Conservation (phyloP, 441 rosid genomes). For the Capsella rubella region DNA sequence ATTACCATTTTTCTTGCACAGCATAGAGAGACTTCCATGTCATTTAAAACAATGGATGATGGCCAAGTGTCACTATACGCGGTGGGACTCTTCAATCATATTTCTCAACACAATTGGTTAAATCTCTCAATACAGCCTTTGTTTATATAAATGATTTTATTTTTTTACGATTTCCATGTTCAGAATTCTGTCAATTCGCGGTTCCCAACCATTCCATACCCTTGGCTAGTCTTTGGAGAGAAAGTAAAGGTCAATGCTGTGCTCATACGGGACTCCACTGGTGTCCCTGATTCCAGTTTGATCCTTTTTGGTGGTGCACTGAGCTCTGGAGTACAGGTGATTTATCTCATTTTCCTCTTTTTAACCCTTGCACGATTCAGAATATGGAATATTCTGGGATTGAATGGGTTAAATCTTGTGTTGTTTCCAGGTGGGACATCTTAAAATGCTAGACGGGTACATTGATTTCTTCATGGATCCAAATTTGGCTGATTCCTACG, state of each 20-base stretch:
- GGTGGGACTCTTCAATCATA: conserved; percentile 53
- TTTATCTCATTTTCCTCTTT: conserved; percentile 14
- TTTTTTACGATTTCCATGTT: conserved; percentile 32
- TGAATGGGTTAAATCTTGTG: conserved; percentile 26
- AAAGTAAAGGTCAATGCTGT: conserved; percentile 94
- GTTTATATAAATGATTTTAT: background rate
- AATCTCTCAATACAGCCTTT: conserved; percentile 1
- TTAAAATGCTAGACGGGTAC: conserved; percentile 94
- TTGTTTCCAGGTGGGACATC: conserved; percentile 78
- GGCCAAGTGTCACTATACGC: conserved; percentile 92
- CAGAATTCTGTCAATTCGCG: conserved; percentile 99
- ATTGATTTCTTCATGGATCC: conserved; percentile 96
- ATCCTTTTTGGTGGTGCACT: conserved; percentile 91
- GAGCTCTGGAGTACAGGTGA: conserved; percentile 77
- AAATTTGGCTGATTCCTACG: conserved; percentile 83
- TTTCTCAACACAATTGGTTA: conserved; percentile 5
- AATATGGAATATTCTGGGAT: conserved; percentile 15
- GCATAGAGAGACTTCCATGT: conserved; percentile 97
- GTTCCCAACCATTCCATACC: conserved; percentile 86
- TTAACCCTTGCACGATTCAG: conserved; percentile 1
- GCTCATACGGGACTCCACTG: conserved; percentile 95
- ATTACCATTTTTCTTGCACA: conserved; percentile 46
- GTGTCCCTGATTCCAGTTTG: conserved; percentile 92
- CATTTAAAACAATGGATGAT: conserved; percentile 98
- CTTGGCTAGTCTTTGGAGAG: conserved; percentile 99